phyloP scores from a whole-genome alignment of 495 filamentous ascomycete genomes.

The Neohortaea acidophila region DNA sequence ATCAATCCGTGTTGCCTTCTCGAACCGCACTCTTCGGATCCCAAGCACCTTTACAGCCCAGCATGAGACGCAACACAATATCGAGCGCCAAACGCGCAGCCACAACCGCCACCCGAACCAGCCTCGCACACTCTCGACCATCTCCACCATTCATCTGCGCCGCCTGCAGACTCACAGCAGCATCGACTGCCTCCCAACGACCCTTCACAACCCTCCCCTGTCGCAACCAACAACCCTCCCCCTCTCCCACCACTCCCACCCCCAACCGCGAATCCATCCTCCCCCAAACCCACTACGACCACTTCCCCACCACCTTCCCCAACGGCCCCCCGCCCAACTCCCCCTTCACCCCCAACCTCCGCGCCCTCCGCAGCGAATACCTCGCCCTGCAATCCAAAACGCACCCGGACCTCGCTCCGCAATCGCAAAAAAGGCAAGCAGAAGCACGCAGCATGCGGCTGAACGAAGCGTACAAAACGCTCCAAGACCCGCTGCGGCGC shows the following conservation, averaged over 20 bases:
- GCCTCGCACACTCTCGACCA: not conserved
- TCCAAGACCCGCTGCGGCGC: constrained; percentile 56
- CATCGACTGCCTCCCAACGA: not conserved
- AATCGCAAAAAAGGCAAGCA: constrained; percentile 42
- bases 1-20: too few relatives aligned
- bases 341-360: constrained; percentile 54
- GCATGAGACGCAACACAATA: not conserved
- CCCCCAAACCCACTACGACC: constrained; percentile 51
- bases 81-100: not conserved
- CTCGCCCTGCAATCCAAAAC: constrained; percentile 60
- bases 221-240: constrained; percentile 6
- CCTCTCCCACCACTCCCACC: not conserved
- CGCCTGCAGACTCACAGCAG: not conserved
- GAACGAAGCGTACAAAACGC: constrained; percentile 78
- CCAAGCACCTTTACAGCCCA: too few relatives aligned
- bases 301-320: constrained; percentile 74
- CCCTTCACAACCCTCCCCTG: not conserved
- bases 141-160: constrained; percentile 2
- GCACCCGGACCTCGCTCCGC: constrained; percentile 68
- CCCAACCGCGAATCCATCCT: not conserved
- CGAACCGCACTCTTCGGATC: too few relatives aligned
- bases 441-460: constrained; percentile 62
- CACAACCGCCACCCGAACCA: not conserved
- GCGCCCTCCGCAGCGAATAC: constrained; percentile 64
- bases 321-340: constrained; percentile 64